These are phyloP conservation scores for Fragilaria radians DNA, from an alignment of 108 stramenopile genomes.

Conservation along the genomic window DNA sequence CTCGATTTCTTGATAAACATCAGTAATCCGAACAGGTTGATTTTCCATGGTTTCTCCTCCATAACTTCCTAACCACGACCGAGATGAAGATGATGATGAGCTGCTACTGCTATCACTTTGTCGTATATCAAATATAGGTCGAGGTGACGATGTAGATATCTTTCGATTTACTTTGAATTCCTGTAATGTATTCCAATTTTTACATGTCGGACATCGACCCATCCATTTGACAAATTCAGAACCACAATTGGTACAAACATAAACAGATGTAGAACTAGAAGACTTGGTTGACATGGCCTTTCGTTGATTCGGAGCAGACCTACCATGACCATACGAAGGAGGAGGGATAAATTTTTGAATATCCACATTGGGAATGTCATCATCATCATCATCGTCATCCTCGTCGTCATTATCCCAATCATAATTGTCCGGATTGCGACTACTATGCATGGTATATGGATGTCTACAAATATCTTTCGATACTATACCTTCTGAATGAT, in stretches of 20 bases:
- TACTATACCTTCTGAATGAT: too few relatives aligned
- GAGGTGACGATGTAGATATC: too few relatives aligned
- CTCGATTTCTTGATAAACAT: constrained; percentile 46
- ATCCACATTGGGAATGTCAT: constrained; percentile 55
- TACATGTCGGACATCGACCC: constrained; percentile 84
- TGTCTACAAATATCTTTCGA: too few relatives aligned
- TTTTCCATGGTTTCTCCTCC: neutral
- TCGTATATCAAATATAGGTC: too few relatives aligned
- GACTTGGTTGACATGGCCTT: constrained; percentile 50
- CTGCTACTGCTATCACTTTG: constrained; percentile 8
- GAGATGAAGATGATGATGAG: neutral
- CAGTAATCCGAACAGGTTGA: constrained; percentile 48
- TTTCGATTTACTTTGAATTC: constrained; percentile 44
- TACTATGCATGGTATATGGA: too few relatives aligned
- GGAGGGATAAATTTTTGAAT: constrained; percentile 41
- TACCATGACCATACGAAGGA: constrained; percentile 11
- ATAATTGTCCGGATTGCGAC: too few relatives aligned
- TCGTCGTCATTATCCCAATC: constrained; percentile 24
- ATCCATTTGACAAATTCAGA: constrained; percentile 88
- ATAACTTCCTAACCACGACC: neutral
- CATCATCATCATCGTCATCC: constrained; percentile 54
- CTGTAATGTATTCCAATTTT: constrained; percentile 90
- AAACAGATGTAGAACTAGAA: constrained; percentile 32
- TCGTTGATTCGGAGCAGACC: constrained; percentile 37
- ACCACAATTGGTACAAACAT: constrained; percentile 79